Conservation (phyloP, 257 asterid genomes). For the Coffea canephora region DNA sequence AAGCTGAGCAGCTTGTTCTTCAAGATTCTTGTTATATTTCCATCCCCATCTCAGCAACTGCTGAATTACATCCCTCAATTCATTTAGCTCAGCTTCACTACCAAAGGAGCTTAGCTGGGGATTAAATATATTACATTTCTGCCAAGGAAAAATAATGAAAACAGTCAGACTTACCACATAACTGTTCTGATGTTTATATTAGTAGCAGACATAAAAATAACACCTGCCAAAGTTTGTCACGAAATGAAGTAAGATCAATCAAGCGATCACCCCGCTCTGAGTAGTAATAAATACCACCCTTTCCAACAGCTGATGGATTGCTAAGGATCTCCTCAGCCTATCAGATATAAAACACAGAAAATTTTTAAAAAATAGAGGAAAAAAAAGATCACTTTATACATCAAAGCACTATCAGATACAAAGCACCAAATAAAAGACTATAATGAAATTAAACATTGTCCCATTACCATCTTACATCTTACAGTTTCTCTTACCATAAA, state of each 20-base stretch:
- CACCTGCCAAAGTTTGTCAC: conserved; percentile 96
- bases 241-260: conserved; percentile 70
- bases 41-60: conserved; percentile 91
- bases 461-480: background rate
- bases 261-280: conserved; percentile 98
- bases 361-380: too few species aligned
- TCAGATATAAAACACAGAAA: conserved; percentile 18
- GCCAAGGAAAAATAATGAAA: conserved; percentile 15
- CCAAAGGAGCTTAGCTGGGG: conserved; percentile 58
- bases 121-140: conserved; percentile 63
- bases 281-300: conserved; percentile 66
- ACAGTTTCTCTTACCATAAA: conserved; percentile 59
- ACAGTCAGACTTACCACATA: background rate
- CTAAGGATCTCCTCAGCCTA: conserved; percentile 89
- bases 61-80: conserved; percentile 71
- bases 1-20: conserved; percentile 84
- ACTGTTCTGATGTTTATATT: background rate
- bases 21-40: conserved; percentile 92
- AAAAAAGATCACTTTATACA: background rate
- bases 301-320: conserved; percentile 52
- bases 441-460: conserved; percentile 1
- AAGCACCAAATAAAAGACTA: conserved; percentile 15
- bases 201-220: background rate
- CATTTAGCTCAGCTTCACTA: conserved; percentile 78
- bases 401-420: conserved; percentile 10